Evolutionary conservation across 306 rosid genomes (phyloP).

Genomic region (Prunus persica): DNA sequence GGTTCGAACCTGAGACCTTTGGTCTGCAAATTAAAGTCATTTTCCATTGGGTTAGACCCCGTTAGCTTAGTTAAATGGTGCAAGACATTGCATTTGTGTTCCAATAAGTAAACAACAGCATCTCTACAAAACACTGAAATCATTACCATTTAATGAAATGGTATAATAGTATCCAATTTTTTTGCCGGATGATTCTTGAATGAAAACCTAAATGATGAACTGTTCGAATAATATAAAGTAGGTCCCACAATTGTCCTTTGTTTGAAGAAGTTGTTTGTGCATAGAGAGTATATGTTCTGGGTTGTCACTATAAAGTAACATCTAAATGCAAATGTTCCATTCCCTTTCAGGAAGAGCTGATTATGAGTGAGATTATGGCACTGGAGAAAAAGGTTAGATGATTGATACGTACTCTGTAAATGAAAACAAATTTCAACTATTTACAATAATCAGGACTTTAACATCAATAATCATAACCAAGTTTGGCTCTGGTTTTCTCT

Average conservation of each 20-base stretch:
- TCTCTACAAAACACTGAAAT: no score
- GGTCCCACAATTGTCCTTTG: background rate
- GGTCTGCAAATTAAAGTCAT: no score
- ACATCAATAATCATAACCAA: no score
- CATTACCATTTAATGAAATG: no score
- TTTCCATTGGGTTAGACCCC: no score
- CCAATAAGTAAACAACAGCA: no score
- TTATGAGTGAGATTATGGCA: slow-evolving; percentile 24
- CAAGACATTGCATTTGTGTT: no score
- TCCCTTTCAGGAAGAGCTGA: slow-evolving; percentile 27
- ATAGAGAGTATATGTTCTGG: no score
- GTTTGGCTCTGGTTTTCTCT: background rate
- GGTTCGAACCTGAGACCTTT: no score
- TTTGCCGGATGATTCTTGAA: background rate
- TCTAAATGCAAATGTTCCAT: background rate
- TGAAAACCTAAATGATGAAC: background rate
- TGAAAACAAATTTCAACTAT: background rate
- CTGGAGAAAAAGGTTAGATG: slow-evolving; percentile 30
- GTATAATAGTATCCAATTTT: background rate
- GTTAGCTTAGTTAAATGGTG: no score
- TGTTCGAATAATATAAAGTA: no score
- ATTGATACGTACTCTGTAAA: background rate
- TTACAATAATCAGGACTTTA: background rate
- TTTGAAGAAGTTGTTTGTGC: no score
- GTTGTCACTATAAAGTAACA: background rate